Percentiles rank a stretch among this genome's conserved stretches.
Evolutionary conservation across 148 eudicot genomes (phyloP).

Genomic region (Camellia lanceoleosa): DNA sequence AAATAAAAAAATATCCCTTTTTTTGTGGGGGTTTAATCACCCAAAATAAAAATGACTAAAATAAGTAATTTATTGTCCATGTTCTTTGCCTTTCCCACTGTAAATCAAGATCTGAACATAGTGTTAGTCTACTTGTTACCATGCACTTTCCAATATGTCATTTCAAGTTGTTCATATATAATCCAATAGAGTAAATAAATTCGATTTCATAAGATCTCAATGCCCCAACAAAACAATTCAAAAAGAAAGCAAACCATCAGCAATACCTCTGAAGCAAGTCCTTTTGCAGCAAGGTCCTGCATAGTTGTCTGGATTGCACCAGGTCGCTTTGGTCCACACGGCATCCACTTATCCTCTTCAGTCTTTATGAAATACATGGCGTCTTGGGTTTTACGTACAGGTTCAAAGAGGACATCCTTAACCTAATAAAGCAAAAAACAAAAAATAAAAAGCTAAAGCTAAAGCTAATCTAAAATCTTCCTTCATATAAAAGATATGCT

Average conservation of each 20-base stretch:
- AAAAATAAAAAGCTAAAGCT: neutral
- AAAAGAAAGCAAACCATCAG: neutral
- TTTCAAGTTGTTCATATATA: neutral
- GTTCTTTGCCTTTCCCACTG: neutral
- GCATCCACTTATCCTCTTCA: slow-evolving; percentile 58
- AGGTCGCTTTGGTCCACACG: slow-evolving; percentile 82
- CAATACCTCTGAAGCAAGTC: slow-evolving; percentile 79
- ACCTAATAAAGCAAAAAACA: slow-evolving; percentile 42
- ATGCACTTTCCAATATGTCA: neutral
- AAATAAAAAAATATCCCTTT: neutral
- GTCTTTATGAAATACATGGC: slow-evolving; percentile 76
- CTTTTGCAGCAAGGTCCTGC: slow-evolving; percentile 87
- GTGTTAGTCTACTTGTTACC: neutral
- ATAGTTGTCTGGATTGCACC: slow-evolving; percentile 83
- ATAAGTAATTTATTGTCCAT: neutral
- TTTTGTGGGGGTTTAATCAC: neutral
- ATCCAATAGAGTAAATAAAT: neutral
- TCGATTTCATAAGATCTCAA: neutral
- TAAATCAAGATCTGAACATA: neutral
- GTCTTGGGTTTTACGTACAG: slow-evolving; percentile 97
- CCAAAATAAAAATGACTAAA: neutral
- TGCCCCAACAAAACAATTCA: neutral
- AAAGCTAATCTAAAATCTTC: neutral
- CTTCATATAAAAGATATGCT: neutral
- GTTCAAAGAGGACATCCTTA: slow-evolving; percentile 94